A percentile compares a stretch with the other conserved stretches of the same genome.
These are phyloP conservation scores for Cyberlindnera subsufficiens DNA, from an alignment of 805 yeast species.

Conservation along the genomic window DNA sequence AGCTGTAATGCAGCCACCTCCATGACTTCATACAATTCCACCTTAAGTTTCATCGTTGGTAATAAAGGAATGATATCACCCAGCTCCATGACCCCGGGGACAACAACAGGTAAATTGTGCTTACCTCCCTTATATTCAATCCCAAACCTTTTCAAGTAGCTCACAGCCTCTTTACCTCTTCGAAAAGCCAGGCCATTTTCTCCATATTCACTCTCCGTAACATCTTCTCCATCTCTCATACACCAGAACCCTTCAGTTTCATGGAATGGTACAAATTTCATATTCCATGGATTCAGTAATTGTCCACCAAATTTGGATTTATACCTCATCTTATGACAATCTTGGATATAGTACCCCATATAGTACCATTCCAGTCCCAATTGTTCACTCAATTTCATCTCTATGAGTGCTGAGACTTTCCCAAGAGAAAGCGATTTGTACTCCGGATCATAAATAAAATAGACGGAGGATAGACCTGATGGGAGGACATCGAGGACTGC, in stretches of 20 bases:
- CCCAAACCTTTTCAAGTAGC: background rate
- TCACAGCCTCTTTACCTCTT: background rate
- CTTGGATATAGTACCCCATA: conserved; percentile 75
- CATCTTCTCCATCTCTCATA: conserved; percentile 1
- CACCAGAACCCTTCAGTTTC: conserved; percentile 1
- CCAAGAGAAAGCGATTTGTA: conserved; percentile 67
- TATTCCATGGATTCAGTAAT: conserved; percentile 48
- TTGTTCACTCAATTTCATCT: conserved; percentile 47
- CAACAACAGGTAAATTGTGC: background rate
- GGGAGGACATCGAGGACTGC: conserved; percentile 78
- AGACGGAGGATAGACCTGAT: conserved; percentile 71
- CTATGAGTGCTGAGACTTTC: conserved; percentile 69
- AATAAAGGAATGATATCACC: background rate
- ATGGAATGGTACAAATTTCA: conserved; percentile 26
- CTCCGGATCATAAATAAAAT: conserved; percentile 85
- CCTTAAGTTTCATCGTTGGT: background rate
- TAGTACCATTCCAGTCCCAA: conserved; percentile 51
- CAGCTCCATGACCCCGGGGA: background rate
- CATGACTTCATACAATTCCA: background rate
- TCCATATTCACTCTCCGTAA: background rate
- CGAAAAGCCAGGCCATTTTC: conserved; percentile 2
- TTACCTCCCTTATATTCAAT: background rate
- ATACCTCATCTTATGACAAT: conserved; percentile 78
- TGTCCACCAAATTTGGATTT: conserved; percentile 78
- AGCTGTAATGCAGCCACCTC: no score